These are phyloP conservation scores for Salisapilia sapeloensis DNA, from an alignment of 352 stramenopile species.

Conservation along the genomic window DNA sequence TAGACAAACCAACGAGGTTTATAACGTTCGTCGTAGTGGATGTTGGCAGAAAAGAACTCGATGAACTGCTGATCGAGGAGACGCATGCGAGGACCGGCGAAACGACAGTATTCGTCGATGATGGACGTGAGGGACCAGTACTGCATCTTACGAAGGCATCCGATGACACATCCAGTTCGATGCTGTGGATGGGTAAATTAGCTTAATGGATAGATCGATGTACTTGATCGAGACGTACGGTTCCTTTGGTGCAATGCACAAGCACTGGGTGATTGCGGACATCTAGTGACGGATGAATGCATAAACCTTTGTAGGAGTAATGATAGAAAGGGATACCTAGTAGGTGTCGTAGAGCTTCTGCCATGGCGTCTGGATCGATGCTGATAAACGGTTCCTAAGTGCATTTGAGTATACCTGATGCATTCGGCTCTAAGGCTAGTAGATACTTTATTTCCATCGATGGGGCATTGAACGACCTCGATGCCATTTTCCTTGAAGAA, in stretches of 20 bases:
- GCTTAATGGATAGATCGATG: background rate
- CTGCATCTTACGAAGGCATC: slow-evolving; percentile 78
- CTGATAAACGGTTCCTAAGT: slow-evolving; percentile 74
- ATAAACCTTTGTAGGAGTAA: background rate
- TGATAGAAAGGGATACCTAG: slow-evolving; percentile 17
- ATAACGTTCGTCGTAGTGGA: slow-evolving; percentile 65
- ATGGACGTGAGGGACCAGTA: slow-evolving; percentile 79
- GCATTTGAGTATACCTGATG: background rate
- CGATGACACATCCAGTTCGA: slow-evolving; percentile 70
- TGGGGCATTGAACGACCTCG: slow-evolving; percentile 66
- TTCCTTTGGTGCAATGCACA: slow-evolving; percentile 81
- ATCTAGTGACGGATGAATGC: slow-evolving; percentile 11
- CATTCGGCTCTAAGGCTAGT: background rate
- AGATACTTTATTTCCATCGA: slow-evolving; percentile 76
- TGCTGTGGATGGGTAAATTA: slow-evolving; percentile 17
- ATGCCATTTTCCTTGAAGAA: slow-evolving; percentile 78
- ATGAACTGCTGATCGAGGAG: slow-evolving; percentile 82
- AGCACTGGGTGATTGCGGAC: slow-evolving; percentile 78
- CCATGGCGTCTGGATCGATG: slow-evolving; percentile 73
- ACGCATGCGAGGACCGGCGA: slow-evolving; percentile 66
- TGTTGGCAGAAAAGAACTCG: slow-evolving; percentile 71
- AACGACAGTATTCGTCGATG: slow-evolving; percentile 79
- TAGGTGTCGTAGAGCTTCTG: slow-evolving; percentile 52
- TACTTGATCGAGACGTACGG: slow-evolving; percentile 16
- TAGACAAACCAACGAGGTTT: slow-evolving; percentile 57